Evolutionary conservation across 345 rosid species (phyloP).

Genomic region (Abelmoschus esculentus): DNA sequence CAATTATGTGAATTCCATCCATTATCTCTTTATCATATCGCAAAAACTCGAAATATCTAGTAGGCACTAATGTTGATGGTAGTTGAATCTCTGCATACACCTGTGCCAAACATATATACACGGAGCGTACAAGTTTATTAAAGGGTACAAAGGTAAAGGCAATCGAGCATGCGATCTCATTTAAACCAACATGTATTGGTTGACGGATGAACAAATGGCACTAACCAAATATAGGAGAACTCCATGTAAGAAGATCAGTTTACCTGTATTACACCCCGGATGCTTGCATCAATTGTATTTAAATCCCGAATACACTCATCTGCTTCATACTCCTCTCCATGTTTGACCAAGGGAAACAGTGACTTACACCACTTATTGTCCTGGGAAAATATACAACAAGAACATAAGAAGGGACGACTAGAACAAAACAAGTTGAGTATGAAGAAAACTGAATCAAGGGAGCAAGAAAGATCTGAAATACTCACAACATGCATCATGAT

Average conservation of each 20-base stretch:
- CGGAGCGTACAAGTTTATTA: not conserved
- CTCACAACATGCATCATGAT: not conserved
- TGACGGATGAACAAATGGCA: not conserved
- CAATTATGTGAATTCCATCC: not conserved
- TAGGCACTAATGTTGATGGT: not conserved
- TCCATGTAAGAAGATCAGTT: not conserved
- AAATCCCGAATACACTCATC: not conserved
- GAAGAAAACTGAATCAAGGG: not conserved
- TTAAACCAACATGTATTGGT: not conserved
- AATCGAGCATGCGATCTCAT: not conserved
- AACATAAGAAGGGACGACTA: not conserved
- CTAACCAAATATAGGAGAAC: not conserved
- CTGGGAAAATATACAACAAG: not conserved
- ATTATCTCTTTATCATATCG: not conserved
- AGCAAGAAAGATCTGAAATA: not conserved
- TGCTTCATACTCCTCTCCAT: not conserved
- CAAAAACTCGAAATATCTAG: not conserved
- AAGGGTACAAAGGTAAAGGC: not conserved
- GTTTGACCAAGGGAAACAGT: not conserved
- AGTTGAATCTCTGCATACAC: not conserved
- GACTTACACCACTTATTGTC: not conserved
- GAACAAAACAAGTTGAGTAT: no score
- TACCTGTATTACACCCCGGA: not conserved
- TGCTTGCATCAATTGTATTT: not conserved
- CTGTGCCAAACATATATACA: not conserved